Conservation (phyloP, 257 asterid genomes). For the Solanum neorickii region DNA sequence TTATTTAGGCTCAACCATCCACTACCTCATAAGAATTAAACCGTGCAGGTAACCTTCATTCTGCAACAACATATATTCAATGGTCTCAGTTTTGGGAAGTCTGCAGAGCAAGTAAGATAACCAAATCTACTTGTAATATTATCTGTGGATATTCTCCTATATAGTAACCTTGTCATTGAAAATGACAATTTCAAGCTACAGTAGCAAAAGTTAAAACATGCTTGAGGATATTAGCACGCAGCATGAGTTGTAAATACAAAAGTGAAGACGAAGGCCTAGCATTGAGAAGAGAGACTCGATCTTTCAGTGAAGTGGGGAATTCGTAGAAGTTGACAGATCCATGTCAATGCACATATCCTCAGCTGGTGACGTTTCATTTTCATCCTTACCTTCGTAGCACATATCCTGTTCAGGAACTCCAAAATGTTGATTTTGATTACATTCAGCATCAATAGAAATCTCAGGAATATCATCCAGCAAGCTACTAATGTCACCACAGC, state of each 20-base stretch:
- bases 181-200: neutral
- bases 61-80: neutral
- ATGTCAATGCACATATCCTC: neutral
- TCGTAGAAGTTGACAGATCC: neutral
- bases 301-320: neutral
- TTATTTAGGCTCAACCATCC: neutral
- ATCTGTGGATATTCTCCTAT: neutral
- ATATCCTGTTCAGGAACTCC: neutral
- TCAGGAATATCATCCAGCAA: constrained; percentile 35
- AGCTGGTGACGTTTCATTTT: neutral
- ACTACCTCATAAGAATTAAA: neutral
- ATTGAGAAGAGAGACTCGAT: neutral
- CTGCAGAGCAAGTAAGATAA: neutral
- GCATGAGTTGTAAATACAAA: neutral
- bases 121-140: neutral
- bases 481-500: constrained; percentile 20
- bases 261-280: neutral
- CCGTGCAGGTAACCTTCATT: neutral
- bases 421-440: neutral
- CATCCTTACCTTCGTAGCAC: neutral
- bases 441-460: constrained; percentile 3
- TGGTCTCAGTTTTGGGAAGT: neutral
- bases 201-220: neutral
- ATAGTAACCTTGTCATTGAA: neutral
- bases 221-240: neutral